phyloP scores from a whole-genome alignment of 257 asterid genomes.

The Solanum chiquidenum region DNA sequence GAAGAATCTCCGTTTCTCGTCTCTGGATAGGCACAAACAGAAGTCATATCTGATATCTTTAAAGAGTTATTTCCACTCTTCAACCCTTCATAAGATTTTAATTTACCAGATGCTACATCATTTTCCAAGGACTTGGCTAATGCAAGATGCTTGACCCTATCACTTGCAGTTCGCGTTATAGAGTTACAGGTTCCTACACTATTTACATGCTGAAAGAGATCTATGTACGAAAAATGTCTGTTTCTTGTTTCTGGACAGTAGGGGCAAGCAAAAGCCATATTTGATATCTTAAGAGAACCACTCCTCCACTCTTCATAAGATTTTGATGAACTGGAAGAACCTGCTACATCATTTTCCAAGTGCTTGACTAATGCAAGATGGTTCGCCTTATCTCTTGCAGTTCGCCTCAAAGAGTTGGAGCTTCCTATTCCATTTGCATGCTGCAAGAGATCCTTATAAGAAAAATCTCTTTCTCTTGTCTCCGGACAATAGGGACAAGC shows the following conservation, averaged over 20 bases:
- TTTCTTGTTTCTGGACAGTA: constrained; percentile 55
- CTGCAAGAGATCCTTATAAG: constrained; percentile 55
- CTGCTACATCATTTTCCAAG: constrained; percentile 37
- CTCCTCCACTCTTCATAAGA: constrained; percentile 33
- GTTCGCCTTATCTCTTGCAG: constrained; percentile 40
- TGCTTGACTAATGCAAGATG: constrained; percentile 64
- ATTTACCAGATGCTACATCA: constrained; percentile 35
- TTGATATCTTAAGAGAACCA: constrained; percentile 46
- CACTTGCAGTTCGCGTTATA: constrained; percentile 38
- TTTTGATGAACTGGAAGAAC: constrained; percentile 30
- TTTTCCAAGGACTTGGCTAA: constrained; percentile 57
- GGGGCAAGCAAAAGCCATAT: constrained; percentile 54
- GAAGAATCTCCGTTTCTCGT: constrained; percentile 39
- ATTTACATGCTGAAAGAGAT: constrained; percentile 63
- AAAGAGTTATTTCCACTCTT: constrained; percentile 49
- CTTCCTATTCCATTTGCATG: constrained; percentile 53
- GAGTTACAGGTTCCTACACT: constrained; percentile 44
- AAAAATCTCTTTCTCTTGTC: constrained; percentile 36
- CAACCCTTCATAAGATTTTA: constrained; percentile 27
- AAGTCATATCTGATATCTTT: constrained; percentile 41
- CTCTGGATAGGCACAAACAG: constrained; percentile 58
- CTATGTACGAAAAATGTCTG: constrained; percentile 38
- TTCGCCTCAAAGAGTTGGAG: constrained; percentile 42
- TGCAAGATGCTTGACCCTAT: constrained; percentile 63
- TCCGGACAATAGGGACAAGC: constrained; percentile 72